These are phyloP conservation scores for Fragilaria crotonensis DNA, from an alignment of 108 stramenopile species.

Conservation along the genomic window DNA sequence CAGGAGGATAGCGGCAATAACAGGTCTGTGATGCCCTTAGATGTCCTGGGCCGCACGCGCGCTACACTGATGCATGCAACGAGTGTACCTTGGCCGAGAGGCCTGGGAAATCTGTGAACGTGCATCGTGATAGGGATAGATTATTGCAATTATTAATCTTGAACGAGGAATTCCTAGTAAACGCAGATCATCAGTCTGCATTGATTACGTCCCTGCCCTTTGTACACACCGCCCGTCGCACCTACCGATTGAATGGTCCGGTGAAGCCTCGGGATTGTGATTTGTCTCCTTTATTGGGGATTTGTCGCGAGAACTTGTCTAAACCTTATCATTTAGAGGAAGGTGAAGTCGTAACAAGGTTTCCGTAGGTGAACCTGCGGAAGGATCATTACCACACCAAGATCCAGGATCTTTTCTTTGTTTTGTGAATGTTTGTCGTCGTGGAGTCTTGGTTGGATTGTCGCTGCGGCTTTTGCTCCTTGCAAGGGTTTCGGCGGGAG, in stretches of 20 bases:
- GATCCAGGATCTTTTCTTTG: constrained; percentile 14
- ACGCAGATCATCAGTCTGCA: constrained; percentile 95
- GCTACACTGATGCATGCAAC: constrained; percentile 96
- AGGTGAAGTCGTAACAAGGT: constrained; percentile 99
- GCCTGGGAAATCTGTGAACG: constrained; percentile 95
- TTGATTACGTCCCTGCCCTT: constrained; percentile 47
- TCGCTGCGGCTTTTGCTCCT: no score
- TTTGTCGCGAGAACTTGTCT: constrained; percentile 68
- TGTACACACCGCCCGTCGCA: constrained; percentile 99
- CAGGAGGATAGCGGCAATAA: constrained; percentile 97
- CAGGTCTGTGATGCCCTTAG: constrained; percentile 99
- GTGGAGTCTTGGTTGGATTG: no score
- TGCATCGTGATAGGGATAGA: constrained; percentile 99
- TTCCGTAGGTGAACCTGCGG: constrained; percentile 99
- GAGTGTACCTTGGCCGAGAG: constrained; percentile 92
- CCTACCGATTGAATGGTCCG: constrained; percentile 98
- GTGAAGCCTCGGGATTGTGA: constrained; percentile 93
- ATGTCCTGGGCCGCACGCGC: constrained; percentile 98
- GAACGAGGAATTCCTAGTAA: constrained; percentile 99
- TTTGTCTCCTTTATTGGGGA: constrained; percentile 59
- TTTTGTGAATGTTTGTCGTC: no score
- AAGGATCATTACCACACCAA: constrained; percentile 94
- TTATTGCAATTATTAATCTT: constrained; percentile 99
- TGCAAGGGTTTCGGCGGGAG: no score
- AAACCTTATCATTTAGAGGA: constrained; percentile 94